Evolutionary conservation across 345 rosid species (phyloP), one percentile per base, ranked within the genome.

Genomic region (Eucalyptus paniculata): DNA sequence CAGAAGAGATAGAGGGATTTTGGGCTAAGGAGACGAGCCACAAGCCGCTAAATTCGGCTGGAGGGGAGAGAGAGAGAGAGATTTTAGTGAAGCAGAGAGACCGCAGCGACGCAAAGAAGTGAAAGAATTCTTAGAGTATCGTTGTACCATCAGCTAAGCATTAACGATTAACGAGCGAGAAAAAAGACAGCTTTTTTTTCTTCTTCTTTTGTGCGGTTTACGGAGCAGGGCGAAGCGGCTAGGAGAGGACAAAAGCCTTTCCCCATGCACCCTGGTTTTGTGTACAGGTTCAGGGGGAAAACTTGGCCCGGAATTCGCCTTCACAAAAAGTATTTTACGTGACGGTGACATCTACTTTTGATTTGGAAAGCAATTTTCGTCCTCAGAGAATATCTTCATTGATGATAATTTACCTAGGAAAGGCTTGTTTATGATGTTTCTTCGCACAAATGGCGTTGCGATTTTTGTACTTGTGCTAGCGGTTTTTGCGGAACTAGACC

Each of bases 391-490:
- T 8, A 53, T 53, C 26, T 53, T 53, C 1, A 1, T 53, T 0
- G 58, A 53, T 2, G 58, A 53, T 53, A 53, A 77, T 21, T 40
- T 56, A 0, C 21, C 12, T 34, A 69, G 13, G 7, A 69, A 34
- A 18, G 44, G 81, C 9, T 34, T 77, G 47, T 14, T 11, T 19
- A 34, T 3, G 26, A 37, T 19, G 82, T 72, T 72, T 18, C 40
- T 21, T 4, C 2, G 6, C 4, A 9, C 56, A 7, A 51, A 51
- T 51, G 56, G 56, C 56, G 9, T 53, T 53, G 58, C 5, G 0
- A 21, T 21, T 40, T 77, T 11, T 4, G 16, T 21, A 37, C 47
- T 21, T 3, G 28, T 6, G 28, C 15, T 0, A 0, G 24, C 4
- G 5, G 15, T 11, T 40, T 24, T 37, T 11, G 28, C 47, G 5